phyloP scores from a whole-genome alignment of 2,329 filamentous ascomycete species.

The Fusarium setosum region DNA sequence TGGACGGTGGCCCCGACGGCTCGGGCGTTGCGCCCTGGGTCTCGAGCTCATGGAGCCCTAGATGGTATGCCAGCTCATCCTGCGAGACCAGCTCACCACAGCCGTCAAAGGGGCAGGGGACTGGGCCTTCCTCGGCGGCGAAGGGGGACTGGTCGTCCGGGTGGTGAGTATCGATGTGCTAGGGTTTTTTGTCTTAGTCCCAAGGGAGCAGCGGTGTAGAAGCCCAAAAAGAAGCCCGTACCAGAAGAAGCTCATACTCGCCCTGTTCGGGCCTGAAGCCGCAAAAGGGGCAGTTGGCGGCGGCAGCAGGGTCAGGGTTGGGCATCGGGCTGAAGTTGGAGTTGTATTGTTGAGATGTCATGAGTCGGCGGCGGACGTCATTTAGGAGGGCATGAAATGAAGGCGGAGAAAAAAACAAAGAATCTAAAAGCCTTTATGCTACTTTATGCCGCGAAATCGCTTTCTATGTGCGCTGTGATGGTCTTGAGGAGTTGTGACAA shows the following conservation, averaged over 20 bases:
- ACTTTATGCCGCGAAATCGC: background rate
- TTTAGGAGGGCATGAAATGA: background rate
- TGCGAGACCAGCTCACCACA: constrained; percentile 66
- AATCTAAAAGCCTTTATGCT: background rate
- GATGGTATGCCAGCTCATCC: constrained; percentile 39
- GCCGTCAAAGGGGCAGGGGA: constrained; percentile 51
- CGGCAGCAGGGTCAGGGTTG: constrained; percentile 10
- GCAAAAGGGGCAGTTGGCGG: constrained; percentile 49
- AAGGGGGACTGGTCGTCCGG: constrained; percentile 34
- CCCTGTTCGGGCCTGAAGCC: constrained; percentile 44
- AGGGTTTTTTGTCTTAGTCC: constrained; percentile 24
- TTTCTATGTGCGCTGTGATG: background rate
- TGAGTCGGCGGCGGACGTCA: background rate
- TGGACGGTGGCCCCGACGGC: constrained; percentile 17
- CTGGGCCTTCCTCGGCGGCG: constrained; percentile 9
- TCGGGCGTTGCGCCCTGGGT: constrained; percentile 26
- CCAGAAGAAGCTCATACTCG: constrained; percentile 50
- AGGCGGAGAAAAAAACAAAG: background rate
- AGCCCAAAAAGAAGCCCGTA: constrained; percentile 34
- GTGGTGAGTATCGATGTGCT: constrained; percentile 46
- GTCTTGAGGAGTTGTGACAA: background rate
- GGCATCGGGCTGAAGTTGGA: constrained; percentile 11
- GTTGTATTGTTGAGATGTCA: constrained; percentile 4
- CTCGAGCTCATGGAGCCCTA: constrained; percentile 43
- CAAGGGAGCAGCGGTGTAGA: constrained; percentile 1